Conservation (phyloP, 345 rosid genomes). For the Sonneratia alba region DNA sequence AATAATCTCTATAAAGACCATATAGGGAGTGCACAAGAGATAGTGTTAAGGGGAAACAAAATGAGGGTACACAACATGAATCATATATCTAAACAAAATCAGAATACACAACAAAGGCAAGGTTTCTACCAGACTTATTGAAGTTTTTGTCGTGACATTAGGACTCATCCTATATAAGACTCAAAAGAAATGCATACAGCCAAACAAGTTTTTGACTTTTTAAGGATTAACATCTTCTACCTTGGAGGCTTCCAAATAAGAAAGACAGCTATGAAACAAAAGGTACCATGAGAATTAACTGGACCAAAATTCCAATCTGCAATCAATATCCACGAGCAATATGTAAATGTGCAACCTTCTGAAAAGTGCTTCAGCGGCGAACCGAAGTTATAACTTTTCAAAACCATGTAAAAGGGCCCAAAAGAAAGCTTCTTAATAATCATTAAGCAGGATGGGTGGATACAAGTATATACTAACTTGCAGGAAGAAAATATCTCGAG, state of each 20-base stretch:
- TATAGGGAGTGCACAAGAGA: background rate
- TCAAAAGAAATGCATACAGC: background rate
- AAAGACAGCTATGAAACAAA: background rate
- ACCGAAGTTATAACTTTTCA: background rate
- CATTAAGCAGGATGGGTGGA: background rate
- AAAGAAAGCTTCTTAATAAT: background rate
- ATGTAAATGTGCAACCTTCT: background rate
- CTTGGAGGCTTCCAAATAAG: background rate
- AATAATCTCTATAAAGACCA: background rate
- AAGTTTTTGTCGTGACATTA: background rate
- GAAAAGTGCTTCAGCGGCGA: background rate
- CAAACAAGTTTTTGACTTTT: background rate
- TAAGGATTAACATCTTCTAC: background rate
- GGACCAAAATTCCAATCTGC: background rate
- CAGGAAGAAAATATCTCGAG: conserved; percentile 83
- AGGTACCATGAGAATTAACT: background rate
- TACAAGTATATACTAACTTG: conserved; percentile 45
- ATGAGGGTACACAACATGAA: background rate
- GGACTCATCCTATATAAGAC: background rate
- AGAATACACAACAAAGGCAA: background rate
- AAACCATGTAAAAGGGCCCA: background rate
- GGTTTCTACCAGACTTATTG: background rate
- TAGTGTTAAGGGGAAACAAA: background rate
- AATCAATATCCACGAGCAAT: background rate
- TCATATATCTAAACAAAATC: too few species aligned